Evolutionary conservation across 2,329 filamentous ascomycete species (phyloP), one percentile per base, ranked within the genome.

Genomic region (Epicoccum sorghinum): DNA sequence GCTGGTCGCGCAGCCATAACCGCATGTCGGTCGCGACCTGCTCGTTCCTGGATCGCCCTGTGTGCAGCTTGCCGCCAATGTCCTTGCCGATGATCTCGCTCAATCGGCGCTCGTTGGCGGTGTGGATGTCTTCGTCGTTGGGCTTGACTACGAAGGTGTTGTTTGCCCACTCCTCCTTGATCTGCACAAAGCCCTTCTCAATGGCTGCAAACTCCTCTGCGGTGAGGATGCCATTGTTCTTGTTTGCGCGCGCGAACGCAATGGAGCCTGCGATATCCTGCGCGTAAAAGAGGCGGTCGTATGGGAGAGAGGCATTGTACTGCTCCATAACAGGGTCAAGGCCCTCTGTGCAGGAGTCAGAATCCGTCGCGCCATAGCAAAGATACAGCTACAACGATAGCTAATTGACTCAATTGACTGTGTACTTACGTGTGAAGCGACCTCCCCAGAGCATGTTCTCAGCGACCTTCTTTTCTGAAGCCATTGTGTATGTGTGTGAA

Each of bases 1-100:
- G 79, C 77, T 89, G 83, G 60, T 93, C 87, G 38, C 91, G 83
- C 59, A 96, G 78, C 91, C 91, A 97, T 73, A 96, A 80, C 57
- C 91, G 87, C 89, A 96, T 93, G 68, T 96, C 91, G 22, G 89
- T 93, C 42, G 88, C 91, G 52, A 96, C 86, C 77, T 96, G 92
- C 77, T 97, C 92, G 70, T 96, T 96, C 65, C 92, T 85, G 74
- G 89, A 93, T 47, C 93, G 88, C 38, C 80, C 80, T n/a, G 92
- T 96, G 77, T 96, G 93, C 53, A 96, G 84, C 79, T 96, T 96
- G 23, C 93, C 91, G 0, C 88, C 91, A 52, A 89, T 86, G 24
- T 92, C 85, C 74, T 89, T 93, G 67, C 92, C 91, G 59, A 96
- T 93, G 59, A 96, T 83, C 79, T 96, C 92, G 46, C 90, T 89